Base-by-base conservation (phyloP, 208 protist genomes). In the Wallacemonas sp. region DNA sequence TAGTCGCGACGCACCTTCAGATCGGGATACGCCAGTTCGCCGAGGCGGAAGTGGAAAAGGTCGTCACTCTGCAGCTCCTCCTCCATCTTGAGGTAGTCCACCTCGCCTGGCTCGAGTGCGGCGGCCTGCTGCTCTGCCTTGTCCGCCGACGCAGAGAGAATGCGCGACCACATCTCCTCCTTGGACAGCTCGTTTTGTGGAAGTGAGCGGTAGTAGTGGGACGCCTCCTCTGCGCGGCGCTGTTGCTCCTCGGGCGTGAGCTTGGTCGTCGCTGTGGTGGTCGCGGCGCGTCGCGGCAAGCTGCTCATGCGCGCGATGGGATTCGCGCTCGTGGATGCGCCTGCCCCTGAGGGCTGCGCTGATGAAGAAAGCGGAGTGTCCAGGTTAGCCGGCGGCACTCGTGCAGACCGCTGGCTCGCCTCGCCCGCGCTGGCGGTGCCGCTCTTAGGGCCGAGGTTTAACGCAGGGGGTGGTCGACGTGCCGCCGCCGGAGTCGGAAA, bases 131-230 rank as follows among this genome's bases (percentile, higher is more conserved):
- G 44, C 68, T 75, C 66, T 27, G 78, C 65, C 65, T 63, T 71
- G 65, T 82, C 80, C 53, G 76, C 87, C 68, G 57, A 73, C 12
- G 71, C 69, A 45, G 60, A 57, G 68, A 61, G 71, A 58, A 93
- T 93, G 52, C 87, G 84, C 21, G 54, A 44, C 87, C 89, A 93
- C 87, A 95, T 93, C 48, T 95, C 82, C 67, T 95, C 86, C 57
- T 95, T 95, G 42, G 77, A 81, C 66, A 93, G 58, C 39, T 81
- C 80, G 39, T 93, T 89, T n/a, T 71, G 74, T 32, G 89, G 85
- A 36, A 95, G 55, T n/a, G 79, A 62, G 15, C 70, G 48, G 68
- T 93, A 95, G 67, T 95, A 95, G 63, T 89, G 81, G 30, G 71
- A 68, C 19, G 79, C 85, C 70, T 93, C 89, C 44, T 81, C 73